Base-by-base conservation (phyloP, 208 protist species). In the Phytomonas francai region DNA sequence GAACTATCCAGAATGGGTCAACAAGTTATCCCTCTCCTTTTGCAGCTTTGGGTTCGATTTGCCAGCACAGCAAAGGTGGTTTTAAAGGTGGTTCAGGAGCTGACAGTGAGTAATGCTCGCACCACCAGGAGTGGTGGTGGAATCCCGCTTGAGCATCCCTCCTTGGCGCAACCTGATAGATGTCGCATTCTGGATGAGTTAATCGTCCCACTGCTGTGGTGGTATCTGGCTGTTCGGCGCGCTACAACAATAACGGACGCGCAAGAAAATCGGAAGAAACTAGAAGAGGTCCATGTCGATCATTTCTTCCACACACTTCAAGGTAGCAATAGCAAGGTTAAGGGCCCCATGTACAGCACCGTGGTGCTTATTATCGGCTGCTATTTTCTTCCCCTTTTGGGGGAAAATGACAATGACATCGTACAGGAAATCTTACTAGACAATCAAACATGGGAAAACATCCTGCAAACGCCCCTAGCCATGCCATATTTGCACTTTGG, bases 21-120 rank as follows among this genome's bases (percentile, higher is more conserved):
- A 61, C 85, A 94, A 72, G 60, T 92, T 63, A 63, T 91, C 66
- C 85, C 88, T 19, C 73, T 90, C 31, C 66, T 90, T 34, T 72
- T 87, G 70, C 88, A 94, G 75, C 73, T 81, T 34, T 79, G 73
- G 74, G 59, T 87, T 61, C 83, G 85, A 51, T 90, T 81, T 72
- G 67, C 68, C 39, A 49, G 39, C 2, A 49, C 39, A 19, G 39
- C 14, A 49, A 12, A 49, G 39, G 39, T 19, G 12, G 12, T 49
- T 49, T 49, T 49, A 22, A 49, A 9, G 39, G 39, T 49, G 39
- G 39, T 49, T 3, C 39, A 19, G 39, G 39, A 49, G 39, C 39
- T 49, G 12, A 19, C 14, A 19, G 2, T 12, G 39, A 22, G 12
- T 9, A 49, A 12, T 49, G 12, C 39, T 49, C 33, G 8, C 33